These are phyloP conservation scores for Collybia sordida DNA, from an alignment of 768 basidiomycete species.

Conservation along the genomic window DNA sequence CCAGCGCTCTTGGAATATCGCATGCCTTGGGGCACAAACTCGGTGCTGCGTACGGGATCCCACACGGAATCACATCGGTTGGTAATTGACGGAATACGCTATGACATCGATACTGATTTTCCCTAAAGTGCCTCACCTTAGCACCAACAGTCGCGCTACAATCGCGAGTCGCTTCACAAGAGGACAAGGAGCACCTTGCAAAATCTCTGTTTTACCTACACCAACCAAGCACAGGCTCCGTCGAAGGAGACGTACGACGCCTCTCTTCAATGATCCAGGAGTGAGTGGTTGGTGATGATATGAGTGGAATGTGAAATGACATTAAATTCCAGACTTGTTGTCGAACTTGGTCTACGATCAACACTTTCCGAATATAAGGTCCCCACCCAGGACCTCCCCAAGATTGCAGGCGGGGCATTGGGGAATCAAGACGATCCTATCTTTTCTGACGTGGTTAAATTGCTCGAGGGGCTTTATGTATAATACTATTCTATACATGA, in stretches of 20 bases:
- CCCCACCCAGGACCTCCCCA: conserved; percentile 51
- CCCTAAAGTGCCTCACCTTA: conserved; percentile 65
- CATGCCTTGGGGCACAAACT: conserved; percentile 75
- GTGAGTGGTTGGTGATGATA: conserved; percentile 33
- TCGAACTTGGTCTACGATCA: conserved; percentile 54
- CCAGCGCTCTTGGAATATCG: conserved; percentile 69
- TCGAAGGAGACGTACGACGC: conserved; percentile 60
- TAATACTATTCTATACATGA: too few species aligned
- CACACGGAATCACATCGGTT: conserved; percentile 85
- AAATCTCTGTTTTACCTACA: conserved; percentile 56
- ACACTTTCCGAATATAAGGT: conserved; percentile 64
- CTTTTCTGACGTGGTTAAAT: conserved; percentile 40
- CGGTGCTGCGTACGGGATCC: conserved; percentile 72
- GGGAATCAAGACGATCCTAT: conserved; percentile 40
- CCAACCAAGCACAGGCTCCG: conserved; percentile 58
- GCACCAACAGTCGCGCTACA: conserved; percentile 61
- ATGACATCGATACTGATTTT: neutral
- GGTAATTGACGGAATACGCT: conserved; percentile 19
- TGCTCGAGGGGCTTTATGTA: conserved; percentile 49
- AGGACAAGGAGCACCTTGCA: conserved; percentile 63
- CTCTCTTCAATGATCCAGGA: conserved; percentile 53
- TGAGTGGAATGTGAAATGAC: too few species aligned
- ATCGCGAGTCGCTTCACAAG: conserved; percentile 54
- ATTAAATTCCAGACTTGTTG: conserved; percentile 50
- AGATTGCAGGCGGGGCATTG: conserved; percentile 51